Evolutionary conservation across 805 yeast species (phyloP).

Genomic region (Saccharomycopsis sp.): DNA sequence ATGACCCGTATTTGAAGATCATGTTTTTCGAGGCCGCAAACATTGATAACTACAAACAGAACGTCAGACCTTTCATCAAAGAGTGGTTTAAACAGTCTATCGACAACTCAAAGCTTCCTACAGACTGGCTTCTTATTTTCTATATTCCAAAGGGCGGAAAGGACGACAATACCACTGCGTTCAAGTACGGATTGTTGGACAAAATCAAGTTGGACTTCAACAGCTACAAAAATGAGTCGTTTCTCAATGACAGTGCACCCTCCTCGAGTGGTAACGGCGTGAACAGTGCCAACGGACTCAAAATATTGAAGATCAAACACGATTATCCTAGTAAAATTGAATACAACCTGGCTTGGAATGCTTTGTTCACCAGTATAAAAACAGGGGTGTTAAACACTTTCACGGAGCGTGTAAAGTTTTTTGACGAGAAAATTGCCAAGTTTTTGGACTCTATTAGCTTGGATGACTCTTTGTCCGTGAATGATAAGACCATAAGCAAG

Average conservation of each 20-base stretch:
- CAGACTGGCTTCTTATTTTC: constrained; percentile 58
- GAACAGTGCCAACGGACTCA: constrained; percentile 32
- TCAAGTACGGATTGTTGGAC: constrained; percentile 44
- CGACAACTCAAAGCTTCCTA: constrained; percentile 35
- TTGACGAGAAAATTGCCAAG: constrained; percentile 34
- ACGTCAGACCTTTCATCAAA: constrained; percentile 71
- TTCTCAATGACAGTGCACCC: constrained; percentile 9
- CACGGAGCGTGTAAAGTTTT: constrained; percentile 37
- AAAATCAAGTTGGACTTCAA: constrained; percentile 49
- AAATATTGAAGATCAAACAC: constrained; percentile 30
- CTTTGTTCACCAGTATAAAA: constrained; percentile 39
- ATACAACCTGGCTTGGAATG: constrained; percentile 45
- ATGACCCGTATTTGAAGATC: constrained; percentile 52
- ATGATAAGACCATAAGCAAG: background rate
- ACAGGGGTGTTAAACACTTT: constrained; percentile 48
- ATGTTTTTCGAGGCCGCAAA: constrained; percentile 63
- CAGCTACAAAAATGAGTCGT: constrained; percentile 12
- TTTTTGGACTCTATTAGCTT: constrained; percentile 21
- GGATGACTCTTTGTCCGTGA: background rate
- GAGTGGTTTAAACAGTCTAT: constrained; percentile 63
- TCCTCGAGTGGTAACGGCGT: constrained; percentile 13
- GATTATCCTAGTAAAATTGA: constrained; percentile 28
- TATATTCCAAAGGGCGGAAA: constrained; percentile 37
- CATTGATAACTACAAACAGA: constrained; percentile 68
- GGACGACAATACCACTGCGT: constrained; percentile 33